A percentile compares a stretch with the other conserved stretches of the same genome.
phyloP scores from a whole-genome alignment of 768 basidiomycete genomes.

The Trametes coccinea region DNA sequence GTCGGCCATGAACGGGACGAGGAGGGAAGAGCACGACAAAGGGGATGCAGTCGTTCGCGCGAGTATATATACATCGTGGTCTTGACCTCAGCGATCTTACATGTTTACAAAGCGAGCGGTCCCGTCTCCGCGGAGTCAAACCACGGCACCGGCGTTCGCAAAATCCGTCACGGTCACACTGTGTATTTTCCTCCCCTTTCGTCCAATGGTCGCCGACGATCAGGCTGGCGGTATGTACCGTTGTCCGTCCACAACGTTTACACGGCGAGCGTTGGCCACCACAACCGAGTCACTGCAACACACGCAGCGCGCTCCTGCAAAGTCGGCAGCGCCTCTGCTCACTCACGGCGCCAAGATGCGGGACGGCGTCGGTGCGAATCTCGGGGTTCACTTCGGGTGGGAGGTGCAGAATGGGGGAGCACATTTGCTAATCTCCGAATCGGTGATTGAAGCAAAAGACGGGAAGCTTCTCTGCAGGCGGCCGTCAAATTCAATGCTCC shows the following conservation, averaged over 20 bases:
- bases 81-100: conserved; percentile 14
- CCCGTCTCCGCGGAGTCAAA: not conserved
- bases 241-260: not conserved
- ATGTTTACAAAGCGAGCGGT: conserved; percentile 11
- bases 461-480: too few relatives aligned
- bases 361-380: too few relatives aligned
- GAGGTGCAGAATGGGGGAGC: too few relatives aligned
- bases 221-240: too few relatives aligned
- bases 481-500: too few relatives aligned
- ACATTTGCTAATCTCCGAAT: too few relatives aligned
- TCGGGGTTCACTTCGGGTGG: too few relatives aligned
- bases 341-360: not conserved
- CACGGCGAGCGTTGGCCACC: not conserved
- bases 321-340: not conserved
- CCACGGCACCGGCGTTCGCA: not conserved
- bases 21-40: conserved; percentile 5
- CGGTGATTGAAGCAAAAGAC: too few relatives aligned
- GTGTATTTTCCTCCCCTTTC: not conserved
- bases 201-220: too few relatives aligned
- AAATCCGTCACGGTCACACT: not conserved
- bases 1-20: conserved; percentile 26
- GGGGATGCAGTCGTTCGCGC: not conserved
- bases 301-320: not conserved
- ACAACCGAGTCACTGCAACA: too few relatives aligned
- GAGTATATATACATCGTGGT: conserved; percentile 2